These are phyloP conservation scores for Xylariaceae sp. DNA, from an alignment of 2,329 filamentous ascomycete species.

Conservation along the genomic window DNA sequence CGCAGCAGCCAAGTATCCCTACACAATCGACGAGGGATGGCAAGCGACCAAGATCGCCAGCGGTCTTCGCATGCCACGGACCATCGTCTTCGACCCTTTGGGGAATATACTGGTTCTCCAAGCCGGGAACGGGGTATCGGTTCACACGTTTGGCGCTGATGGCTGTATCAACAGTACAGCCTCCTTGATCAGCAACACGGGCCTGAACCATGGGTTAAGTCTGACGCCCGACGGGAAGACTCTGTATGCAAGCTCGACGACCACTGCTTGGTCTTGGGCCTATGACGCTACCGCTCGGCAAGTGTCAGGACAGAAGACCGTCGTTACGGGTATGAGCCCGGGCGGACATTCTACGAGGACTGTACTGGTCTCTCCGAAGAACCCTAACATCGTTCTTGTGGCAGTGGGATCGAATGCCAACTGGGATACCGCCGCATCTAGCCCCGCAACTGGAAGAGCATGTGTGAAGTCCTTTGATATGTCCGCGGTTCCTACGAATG, in stretches of 20 bases:
- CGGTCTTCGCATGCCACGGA: slow-evolving; percentile 27
- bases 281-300: slow-evolving; percentile 50
- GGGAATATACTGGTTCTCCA: slow-evolving; percentile 31
- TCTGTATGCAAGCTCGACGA: slow-evolving; percentile 45
- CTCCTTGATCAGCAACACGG: slow-evolving; percentile 22
- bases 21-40: slow-evolving; percentile 27
- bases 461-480: slow-evolving; percentile 51
- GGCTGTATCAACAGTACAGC: slow-evolving; percentile 29
- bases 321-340: slow-evolving; percentile 52
- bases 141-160: slow-evolving; percentile 27
- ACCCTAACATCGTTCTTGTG: slow-evolving; percentile 52
- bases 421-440: slow-evolving; percentile 48
- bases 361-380: slow-evolving; percentile 48
- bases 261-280: slow-evolving; percentile 52
- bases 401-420: slow-evolving; percentile 55
- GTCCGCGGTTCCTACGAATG: slow-evolving; percentile 20
- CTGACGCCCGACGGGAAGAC: slow-evolving; percentile 39
- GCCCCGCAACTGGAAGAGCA: slow-evolving; percentile 48
- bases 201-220: slow-evolving; percentile 43
- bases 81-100: slow-evolving; percentile 26
- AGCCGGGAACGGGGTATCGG: slow-evolving; percentile 28
- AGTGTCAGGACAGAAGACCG: slow-evolving; percentile 38
- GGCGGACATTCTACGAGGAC: slow-evolving; percentile 57
- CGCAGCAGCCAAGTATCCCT: slow-evolving; percentile 21
- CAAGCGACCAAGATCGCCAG: slow-evolving; percentile 28